phyloP scores from a whole-genome alignment of 1,284 basidiomycete genomes.

The Austroboletus novae-zelandiae region DNA sequence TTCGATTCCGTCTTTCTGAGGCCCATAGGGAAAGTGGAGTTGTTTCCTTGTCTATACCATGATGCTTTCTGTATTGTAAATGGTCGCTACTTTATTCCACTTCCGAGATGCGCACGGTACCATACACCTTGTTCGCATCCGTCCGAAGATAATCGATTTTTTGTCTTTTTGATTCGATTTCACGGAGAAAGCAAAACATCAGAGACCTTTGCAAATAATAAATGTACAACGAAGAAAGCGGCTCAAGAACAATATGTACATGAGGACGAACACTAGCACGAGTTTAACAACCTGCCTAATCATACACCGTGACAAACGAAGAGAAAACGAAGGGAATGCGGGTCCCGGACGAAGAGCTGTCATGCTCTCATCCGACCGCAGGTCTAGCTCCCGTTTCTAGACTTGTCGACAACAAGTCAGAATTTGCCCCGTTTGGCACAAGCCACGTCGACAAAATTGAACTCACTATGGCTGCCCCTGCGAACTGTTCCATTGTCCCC shows the following conservation, averaged over 20 bases:
- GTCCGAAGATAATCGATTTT: constrained; percentile 24
- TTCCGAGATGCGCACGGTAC: constrained; percentile 16
- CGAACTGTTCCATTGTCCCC: constrained; percentile 45
- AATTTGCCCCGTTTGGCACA: constrained; percentile 37
- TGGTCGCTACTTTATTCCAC: constrained; percentile 32
- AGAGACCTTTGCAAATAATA: background rate
- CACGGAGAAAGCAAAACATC: background rate
- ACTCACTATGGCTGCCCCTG: constrained; percentile 40
- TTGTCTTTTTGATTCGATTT: constrained; percentile 6
- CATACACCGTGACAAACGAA: constrained; percentile 23
- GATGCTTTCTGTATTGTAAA: constrained; percentile 31
- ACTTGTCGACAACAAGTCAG: constrained; percentile 43
- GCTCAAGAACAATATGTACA: constrained; percentile 8
- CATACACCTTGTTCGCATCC: constrained; percentile 5
- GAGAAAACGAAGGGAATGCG: background rate
- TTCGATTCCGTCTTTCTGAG: constrained; percentile 5
- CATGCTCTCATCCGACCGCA: background rate
- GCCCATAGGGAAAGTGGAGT: constrained; percentile 9
- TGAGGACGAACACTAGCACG: constrained; percentile 1
- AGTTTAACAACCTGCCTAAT: constrained; percentile 15
- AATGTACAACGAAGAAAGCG: background rate
- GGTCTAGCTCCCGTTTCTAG: constrained; percentile 45
- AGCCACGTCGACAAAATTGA: constrained; percentile 34
- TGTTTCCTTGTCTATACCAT: constrained; percentile 28
- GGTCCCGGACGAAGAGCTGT: constrained; percentile 2